These are phyloP conservation scores for Saccharomycopsis olivae DNA, from an alignment of 805 yeast species.

Conservation along the genomic window DNA sequence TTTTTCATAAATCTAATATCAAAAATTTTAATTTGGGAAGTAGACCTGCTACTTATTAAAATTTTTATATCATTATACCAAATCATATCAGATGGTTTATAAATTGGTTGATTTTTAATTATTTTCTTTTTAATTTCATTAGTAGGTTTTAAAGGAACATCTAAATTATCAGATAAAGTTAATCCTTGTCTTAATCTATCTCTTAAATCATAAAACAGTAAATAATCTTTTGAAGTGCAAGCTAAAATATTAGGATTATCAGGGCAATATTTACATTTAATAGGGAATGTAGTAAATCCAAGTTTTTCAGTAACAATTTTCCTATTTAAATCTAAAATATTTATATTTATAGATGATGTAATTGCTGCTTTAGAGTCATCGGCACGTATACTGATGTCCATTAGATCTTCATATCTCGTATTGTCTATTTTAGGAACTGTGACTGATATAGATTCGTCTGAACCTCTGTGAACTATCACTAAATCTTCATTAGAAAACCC, in stretches of 20 bases:
- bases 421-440: no score
- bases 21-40: background rate
- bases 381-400: no score
- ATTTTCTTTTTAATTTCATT: background rate
- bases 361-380: no score
- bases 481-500: no score
- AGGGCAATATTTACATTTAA: background rate
- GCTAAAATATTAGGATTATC: background rate
- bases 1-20: background rate
- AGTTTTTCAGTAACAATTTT: background rate
- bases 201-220: background rate
- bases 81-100: background rate
- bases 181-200: background rate
- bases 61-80: background rate
- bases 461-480: no score
- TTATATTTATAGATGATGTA: no score
- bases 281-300: background rate
- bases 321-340: no score
- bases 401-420: no score
- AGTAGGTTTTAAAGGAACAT: background rate
- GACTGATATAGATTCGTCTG: no score
- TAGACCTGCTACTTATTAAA: background rate
- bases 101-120: background rate
- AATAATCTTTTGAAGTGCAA: background rate
- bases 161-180: background rate